Evolutionary conservation across 1,284 basidiomycete genomes (phyloP).

Genomic region (Lignosus rhinocerotis): DNA sequence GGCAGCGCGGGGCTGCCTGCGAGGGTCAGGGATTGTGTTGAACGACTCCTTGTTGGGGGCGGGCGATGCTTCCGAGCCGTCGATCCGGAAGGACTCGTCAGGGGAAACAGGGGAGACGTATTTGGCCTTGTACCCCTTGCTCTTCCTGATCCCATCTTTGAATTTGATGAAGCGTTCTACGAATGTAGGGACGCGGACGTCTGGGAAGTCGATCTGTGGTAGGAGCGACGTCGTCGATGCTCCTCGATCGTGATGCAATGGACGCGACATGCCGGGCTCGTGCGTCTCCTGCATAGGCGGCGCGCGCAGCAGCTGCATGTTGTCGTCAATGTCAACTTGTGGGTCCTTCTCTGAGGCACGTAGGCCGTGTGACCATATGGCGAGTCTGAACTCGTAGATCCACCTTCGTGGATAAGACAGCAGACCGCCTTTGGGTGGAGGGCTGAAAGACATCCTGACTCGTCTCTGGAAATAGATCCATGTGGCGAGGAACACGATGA

Average conservation of each 20-base stretch:
- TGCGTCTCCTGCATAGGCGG: not conserved
- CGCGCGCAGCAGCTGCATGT: constrained; percentile 1
- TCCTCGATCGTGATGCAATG: constrained; percentile 11
- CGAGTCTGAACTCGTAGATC: not conserved
- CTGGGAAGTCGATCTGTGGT: constrained; percentile 11
- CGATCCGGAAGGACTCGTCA: constrained; percentile 19
- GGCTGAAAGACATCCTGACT: not conserved
- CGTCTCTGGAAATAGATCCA: constrained; percentile 13
- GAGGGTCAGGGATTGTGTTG: not conserved
- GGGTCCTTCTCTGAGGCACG: constrained; percentile 11
- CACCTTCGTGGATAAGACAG: constrained; percentile 6
- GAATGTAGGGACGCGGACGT: constrained; percentile 18
- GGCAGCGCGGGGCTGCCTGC: not conserved
- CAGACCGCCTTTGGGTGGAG: not conserved
- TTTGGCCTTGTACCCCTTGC: constrained; percentile 16
- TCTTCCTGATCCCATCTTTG: constrained; percentile 19
- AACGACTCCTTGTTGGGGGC: not conserved
- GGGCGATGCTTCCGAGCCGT: constrained; percentile 11
- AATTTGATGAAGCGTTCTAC: constrained; percentile 17
- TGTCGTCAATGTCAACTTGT: constrained; percentile 20
- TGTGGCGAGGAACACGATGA: constrained; percentile 11
- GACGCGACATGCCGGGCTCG: constrained; percentile 6
- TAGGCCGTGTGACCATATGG: constrained; percentile 7
- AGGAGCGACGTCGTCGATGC: constrained; percentile 17
- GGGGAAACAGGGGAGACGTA: constrained; percentile 17